Conservation (phyloP, 768 basidiomycete genomes). For the Sporobolomyces phaffii region DNA sequence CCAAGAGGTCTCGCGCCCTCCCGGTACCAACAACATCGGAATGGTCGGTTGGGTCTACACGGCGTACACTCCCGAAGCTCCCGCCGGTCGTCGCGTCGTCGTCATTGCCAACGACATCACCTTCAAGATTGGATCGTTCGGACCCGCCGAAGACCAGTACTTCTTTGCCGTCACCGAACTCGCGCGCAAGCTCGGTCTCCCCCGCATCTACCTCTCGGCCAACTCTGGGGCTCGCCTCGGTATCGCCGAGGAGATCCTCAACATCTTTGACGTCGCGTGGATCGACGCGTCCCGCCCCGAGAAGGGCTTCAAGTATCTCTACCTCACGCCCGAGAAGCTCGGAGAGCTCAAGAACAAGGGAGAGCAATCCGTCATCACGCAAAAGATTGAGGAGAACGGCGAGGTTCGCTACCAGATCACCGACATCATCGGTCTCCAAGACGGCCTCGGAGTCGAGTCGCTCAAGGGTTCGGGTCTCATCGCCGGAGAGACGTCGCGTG, state of each 20-base stretch:
- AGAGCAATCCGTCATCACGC: slow-evolving; percentile 66
- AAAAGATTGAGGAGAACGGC: slow-evolving; percentile 76
- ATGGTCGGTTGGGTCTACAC: slow-evolving; percentile 99
- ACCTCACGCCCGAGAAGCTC: slow-evolving; percentile 85
- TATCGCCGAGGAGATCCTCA: slow-evolving; percentile 82
- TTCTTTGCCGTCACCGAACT: slow-evolving; percentile 92
- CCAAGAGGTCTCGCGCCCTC: slow-evolving; percentile 80
- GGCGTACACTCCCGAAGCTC: slow-evolving; percentile 84
- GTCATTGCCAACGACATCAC: slow-evolving; percentile 98
- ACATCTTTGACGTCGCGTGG: slow-evolving; percentile 88
- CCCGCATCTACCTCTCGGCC: slow-evolving; percentile 94
- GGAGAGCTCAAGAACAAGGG: slow-evolving; percentile 84
- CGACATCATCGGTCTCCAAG: slow-evolving; percentile 92
- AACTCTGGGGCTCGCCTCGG: slow-evolving; percentile 98
- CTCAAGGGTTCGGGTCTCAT: slow-evolving; percentile 95
- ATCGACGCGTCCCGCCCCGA: slow-evolving; percentile 72
- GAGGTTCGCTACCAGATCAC: slow-evolving; percentile 90
- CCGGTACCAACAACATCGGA: slow-evolving; percentile 89
- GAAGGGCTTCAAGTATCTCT: slow-evolving; percentile 93
- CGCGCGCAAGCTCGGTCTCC: slow-evolving; percentile 77
- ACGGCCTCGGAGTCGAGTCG: slow-evolving; percentile 94
- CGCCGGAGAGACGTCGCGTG: slow-evolving; percentile 94
- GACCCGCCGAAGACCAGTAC: slow-evolving; percentile 89
- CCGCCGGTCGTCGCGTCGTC: slow-evolving; percentile 74
- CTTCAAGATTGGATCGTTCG: slow-evolving; percentile 96